A percentile compares a stretch with the other conserved stretches of the same genome.
phyloP scores from a whole-genome alignment of 345 rosid species.

The Eucalyptus tenuipes region DNA sequence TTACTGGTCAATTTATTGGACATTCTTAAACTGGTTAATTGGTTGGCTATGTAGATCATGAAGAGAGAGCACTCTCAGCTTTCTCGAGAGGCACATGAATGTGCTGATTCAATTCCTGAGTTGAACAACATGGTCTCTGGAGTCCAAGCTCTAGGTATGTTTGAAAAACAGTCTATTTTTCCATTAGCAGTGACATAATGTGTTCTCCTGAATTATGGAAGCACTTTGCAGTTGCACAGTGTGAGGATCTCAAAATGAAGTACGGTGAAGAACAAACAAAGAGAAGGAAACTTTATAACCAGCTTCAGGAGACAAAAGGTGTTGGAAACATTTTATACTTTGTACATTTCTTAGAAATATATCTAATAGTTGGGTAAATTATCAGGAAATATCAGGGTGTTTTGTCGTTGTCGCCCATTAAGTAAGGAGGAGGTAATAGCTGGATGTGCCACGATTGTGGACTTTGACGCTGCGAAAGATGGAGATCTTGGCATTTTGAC shows the following conservation, averaged over 20 bases:
- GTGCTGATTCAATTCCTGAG: constrained; percentile 69
- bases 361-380: neutral
- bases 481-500: constrained; percentile 78
- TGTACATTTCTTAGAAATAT: neutral
- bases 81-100: constrained; percentile 70
- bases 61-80: constrained; percentile 74
- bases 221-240: constrained; percentile 56
- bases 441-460: constrained; percentile 47
- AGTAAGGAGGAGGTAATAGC: constrained; percentile 55
- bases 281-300: constrained; percentile 83
- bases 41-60: constrained; percentile 41
- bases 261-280: constrained; percentile 77
- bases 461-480: constrained; percentile 77
- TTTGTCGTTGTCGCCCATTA: constrained; percentile 90
- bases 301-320: constrained; percentile 88
- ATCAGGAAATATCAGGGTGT: constrained; percentile 92
- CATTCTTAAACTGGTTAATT: neutral
- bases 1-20: neutral
- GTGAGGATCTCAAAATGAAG: constrained; percentile 83
- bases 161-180: neutral
- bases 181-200: neutral
- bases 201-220: constrained; percentile 1
- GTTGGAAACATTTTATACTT: neutral
- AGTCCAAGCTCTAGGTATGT: constrained; percentile 83
- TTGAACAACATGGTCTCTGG: constrained; percentile 74